Conservation (phyloP, 108 stramenopile genomes). For the Discostella pseudostelligera region DNA sequence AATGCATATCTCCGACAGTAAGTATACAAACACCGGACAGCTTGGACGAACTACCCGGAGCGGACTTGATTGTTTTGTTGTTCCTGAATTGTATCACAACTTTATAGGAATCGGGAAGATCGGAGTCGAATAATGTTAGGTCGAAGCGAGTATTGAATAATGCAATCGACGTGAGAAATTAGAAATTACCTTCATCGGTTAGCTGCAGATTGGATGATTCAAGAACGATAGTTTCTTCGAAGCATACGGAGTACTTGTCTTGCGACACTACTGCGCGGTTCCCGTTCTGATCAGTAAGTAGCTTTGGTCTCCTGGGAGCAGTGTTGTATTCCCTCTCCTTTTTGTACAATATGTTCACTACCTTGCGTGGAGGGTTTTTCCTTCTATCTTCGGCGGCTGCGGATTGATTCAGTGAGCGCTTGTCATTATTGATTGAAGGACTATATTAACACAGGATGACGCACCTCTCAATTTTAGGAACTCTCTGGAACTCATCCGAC, state of each 20-base stretch:
- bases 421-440: neutral
- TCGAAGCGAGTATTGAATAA: neutral
- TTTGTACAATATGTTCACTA: slow-evolving; percentile 30
- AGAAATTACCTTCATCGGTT: slow-evolving; percentile 30
- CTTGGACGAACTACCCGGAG: slow-evolving; percentile 13
- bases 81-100: slow-evolving; percentile 37
- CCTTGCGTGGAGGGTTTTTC: slow-evolving; percentile 32
- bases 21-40: slow-evolving; percentile 33
- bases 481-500: slow-evolving; percentile 26
- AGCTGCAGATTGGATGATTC: slow-evolving; percentile 36
- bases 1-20: slow-evolving; percentile 34
- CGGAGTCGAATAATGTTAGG: neutral
- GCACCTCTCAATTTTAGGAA: slow-evolving; percentile 29
- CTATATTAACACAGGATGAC: neutral
- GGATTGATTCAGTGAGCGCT: neutral
- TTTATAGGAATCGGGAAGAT: slow-evolving; percentile 1
- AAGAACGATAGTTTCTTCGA: slow-evolving; percentile 36
- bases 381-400: slow-evolving; percentile 40
- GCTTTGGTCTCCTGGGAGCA: slow-evolving; percentile 30
- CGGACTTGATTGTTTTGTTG: slow-evolving; percentile 20
- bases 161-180: slow-evolving; percentile 2
- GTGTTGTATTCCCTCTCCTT: slow-evolving; percentile 30
- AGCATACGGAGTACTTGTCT: slow-evolving; percentile 26
- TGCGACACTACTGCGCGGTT: slow-evolving; percentile 8
- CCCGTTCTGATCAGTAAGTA: slow-evolving; percentile 21